phyloP scores from a whole-genome alignment of 179 eudicot genomes.

The Nepenthes alata region DNA sequence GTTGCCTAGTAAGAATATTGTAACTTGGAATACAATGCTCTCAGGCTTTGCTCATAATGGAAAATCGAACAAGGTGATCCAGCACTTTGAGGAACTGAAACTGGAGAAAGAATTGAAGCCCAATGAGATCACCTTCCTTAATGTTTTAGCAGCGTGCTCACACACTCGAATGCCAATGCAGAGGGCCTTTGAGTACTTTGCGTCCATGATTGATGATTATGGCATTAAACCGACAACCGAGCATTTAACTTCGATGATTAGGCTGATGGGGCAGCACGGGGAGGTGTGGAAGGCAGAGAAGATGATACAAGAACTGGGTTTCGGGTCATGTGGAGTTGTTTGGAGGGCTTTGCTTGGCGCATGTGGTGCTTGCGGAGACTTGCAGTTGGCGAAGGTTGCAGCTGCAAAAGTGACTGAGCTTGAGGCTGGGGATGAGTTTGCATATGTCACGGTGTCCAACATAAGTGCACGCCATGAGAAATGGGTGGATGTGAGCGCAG shows the following conservation, averaged over 20 bases:
- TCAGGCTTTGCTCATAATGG: conserved; percentile 75
- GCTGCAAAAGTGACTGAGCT: conserved; percentile 42
- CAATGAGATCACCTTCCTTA: conserved; percentile 61
- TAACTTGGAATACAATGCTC: conserved; percentile 65
- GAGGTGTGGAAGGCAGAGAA: conserved; percentile 47
- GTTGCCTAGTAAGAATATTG: conserved; percentile 43
- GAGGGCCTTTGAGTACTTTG: conserved; percentile 34
- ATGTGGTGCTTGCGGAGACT: conserved; percentile 40
- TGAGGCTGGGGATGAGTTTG: conserved; percentile 37
- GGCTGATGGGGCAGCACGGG: conserved; percentile 68
- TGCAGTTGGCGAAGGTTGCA: conserved; percentile 49
- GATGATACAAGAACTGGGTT: conserved; percentile 54
- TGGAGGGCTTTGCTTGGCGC: conserved; percentile 86
- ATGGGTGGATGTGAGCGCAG: conserved; percentile 40
- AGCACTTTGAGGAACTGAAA: conserved; percentile 40
- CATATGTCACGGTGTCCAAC: conserved; percentile 57
- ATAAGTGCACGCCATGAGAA: conserved; percentile 40
- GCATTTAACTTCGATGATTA: conserved; percentile 53
- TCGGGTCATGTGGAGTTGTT: conserved; percentile 37
- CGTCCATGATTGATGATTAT: conserved; percentile 36
- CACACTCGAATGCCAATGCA: conserved; percentile 42
- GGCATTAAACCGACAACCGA: conserved; percentile 42
- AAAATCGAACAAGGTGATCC: conserved; percentile 33
- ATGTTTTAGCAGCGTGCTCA: conserved; percentile 59
- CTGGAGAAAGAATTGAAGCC: conserved; percentile 27